phyloP scores from a whole-genome alignment of 2,329 filamentous ascomycete species.

The Epichloe coenophiala region DNA sequence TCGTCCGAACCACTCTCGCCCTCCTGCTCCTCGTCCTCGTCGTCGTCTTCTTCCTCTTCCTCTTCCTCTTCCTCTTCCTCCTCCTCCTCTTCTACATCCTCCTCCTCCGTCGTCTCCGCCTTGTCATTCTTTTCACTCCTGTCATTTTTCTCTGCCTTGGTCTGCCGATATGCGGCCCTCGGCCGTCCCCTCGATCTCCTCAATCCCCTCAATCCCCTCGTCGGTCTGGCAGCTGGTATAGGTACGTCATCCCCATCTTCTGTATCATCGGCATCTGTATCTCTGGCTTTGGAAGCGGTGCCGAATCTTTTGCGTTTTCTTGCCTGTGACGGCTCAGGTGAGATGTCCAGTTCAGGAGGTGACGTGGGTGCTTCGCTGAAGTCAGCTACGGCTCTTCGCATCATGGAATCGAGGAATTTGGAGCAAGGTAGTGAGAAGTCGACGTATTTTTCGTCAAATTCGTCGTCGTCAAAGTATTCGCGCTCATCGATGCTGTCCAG shows the following conservation, averaged over 20 bases:
- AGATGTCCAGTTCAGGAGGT: constrained; percentile 31
- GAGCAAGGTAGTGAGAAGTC: constrained; percentile 48
- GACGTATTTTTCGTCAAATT: constrained; percentile 46
- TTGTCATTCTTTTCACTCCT: constrained; percentile 14
- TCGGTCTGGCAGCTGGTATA: constrained; percentile 23
- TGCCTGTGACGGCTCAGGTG: constrained; percentile 17
- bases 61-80: constrained; percentile 17
- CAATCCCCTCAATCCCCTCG: constrained; percentile 29
- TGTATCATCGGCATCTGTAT: constrained; percentile 34
- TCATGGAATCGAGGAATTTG: constrained; percentile 33
- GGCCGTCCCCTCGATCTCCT: constrained; percentile 26
- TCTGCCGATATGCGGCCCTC: constrained; percentile 27
- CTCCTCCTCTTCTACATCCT: too few relatives aligned
- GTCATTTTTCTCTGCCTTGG: constrained; percentile 19
- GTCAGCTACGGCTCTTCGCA: constrained; percentile 29
- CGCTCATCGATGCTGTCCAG: constrained; percentile 76
- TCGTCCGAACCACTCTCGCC: constrained; percentile 15
- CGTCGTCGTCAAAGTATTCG: constrained; percentile 52
- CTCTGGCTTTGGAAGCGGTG: constrained; percentile 23
- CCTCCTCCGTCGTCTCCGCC: constrained; percentile 20
- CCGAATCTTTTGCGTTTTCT: constrained; percentile 33
- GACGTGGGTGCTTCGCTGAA: constrained; percentile 34
- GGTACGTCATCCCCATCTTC: constrained; percentile 29
- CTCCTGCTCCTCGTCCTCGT: constrained; percentile 19
- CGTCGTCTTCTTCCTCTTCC: constrained; percentile 20